Base-by-base conservation (phyloP, 2,329 filamentous ascomycete genomes). In the Endothia cerciana region DNA sequence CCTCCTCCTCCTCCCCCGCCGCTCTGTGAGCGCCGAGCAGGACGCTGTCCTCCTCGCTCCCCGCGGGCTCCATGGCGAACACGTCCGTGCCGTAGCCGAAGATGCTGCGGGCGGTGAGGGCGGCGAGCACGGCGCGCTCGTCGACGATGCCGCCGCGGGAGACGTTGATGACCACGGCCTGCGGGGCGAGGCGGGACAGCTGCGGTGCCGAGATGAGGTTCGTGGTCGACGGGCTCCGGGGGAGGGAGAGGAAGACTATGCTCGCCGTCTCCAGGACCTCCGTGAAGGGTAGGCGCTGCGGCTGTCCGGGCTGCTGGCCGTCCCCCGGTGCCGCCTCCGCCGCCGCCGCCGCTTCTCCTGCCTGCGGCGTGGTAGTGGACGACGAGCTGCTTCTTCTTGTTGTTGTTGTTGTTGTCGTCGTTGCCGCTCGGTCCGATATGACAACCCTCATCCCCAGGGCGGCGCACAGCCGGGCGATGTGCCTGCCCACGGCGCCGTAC, bases 11-110 rank as follows among this genome's bases (percentile, higher is more conserved):
- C n/a, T n/a, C n/a, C n/a, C n/a, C n/a, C n/a, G n/a, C n/a, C n/a
- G n/a, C n/a, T n/a, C n/a, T n/a, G 13, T 43, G 19, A 19, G 22
- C 36, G n/a, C 63, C 55, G n/a, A 73, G 62, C 40, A 73, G 66
- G 2, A 64, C 64, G 47, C 71, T 73, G n/a, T 73, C 71, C 11
- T 61, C 60, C 13, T 22, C 67, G 4, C 64, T 65, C 28, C 69
- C 69, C 7, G 72, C 72, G 2, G 72, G 72, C 49, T 74, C 72
- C 3, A 55, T 40, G 25, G 71, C 71, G 36, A 67, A 73, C 2
- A 74, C 72, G 40, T 74, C 72, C 4, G 69, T 66, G 7, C 69
- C 71, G 57, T 65, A 71, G 40, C 71, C 72, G 11, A 71, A 74
- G 38, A 73, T 65, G 4, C 41, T 65, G 2, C 68, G 58, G 19